Evolutionary conservation across 345 rosid species (phyloP), one percentile per base, ranked within the genome.

Genomic region (Rubroshorea leprosula): DNA sequence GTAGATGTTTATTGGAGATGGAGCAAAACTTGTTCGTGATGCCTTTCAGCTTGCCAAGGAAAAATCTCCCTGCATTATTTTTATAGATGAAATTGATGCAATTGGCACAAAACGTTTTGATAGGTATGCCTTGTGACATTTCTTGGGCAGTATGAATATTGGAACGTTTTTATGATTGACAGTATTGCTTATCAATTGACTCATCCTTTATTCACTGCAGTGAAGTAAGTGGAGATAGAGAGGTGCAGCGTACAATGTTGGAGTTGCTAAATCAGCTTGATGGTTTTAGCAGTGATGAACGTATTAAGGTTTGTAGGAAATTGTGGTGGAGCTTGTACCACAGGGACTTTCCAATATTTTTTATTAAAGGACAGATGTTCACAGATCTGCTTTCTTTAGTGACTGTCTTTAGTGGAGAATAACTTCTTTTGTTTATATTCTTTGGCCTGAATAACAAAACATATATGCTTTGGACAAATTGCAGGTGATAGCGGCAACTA

Each of bases 11-110:
- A 90, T 94, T 56, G 99, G 99, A 62, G 99, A 94, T 51, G 99
- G 99, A 68, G 99, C 99, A 49, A 94, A 94, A 72, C 96, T 94
- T 73, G 99, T 94, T 16, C 96, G 97, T n/a, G 99, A 94, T 85
- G 96, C 99, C 23, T 94, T 94, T 76, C 99, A 85, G 62, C 95
- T 94, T 26, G 99, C 99, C 22, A 94, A 94, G 67, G 99, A 94
- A 72, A 94, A 94, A 70, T 93, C 99, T 50, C 99, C 99, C 2
- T 94, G 99, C 80, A 94, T 94, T 73, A 94, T 94, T 65, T 94
- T 94, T 67, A 90, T 94, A 20, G 99, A 94, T 73, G 99, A 94
- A 78, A 94, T 94, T 22, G 99, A 94, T 60, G 97, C 99, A 10
- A 94, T 94, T 49, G 99, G 99, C 10, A 90, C 99, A 18, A 94